Evolutionary conservation across 2,329 filamentous ascomycete species (phyloP).

Genomic region (Tetracladium maxilliforme): DNA sequence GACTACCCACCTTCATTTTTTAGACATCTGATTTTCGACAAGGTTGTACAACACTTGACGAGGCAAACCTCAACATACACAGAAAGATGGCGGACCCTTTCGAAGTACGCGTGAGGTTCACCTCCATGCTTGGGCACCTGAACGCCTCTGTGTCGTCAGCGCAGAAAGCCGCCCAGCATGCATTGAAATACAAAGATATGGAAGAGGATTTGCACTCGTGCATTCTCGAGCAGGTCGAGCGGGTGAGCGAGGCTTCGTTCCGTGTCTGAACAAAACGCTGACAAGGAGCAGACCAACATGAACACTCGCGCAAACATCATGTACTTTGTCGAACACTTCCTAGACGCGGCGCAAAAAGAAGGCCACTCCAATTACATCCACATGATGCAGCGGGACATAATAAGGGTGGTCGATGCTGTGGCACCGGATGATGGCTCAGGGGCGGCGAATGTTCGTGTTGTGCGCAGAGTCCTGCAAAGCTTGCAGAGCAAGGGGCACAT

Average conservation of each 20-base stretch:
- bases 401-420: slow-evolving; percentile 82
- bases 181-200: slow-evolving; percentile 84
- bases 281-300: slow-evolving; percentile 59
- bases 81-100: slow-evolving; percentile 72
- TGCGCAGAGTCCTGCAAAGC: slow-evolving; percentile 61
- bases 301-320: slow-evolving; percentile 97
- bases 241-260: slow-evolving; percentile 31
- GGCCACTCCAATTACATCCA: slow-evolving; percentile 69
- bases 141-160: slow-evolving; percentile 81
- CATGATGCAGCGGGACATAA: slow-evolving; percentile 91
- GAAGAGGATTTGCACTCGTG: slow-evolving; percentile 96
- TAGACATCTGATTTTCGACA: too few species aligned
- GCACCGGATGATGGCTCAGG: slow-evolving; percentile 76
- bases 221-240: slow-evolving; percentile 88
- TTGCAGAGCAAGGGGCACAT: slow-evolving; percentile 61
- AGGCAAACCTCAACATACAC: too few species aligned
- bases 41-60: too few species aligned
- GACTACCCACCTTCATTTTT: too few species aligned
- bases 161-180: slow-evolving; percentile 89
- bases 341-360: slow-evolving; percentile 67
- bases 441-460: slow-evolving; percentile 86
- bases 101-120: slow-evolving; percentile 97
- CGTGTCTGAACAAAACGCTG: not conserved
- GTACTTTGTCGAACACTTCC: slow-evolving; percentile 95
- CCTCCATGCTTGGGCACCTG: slow-evolving; percentile 73